These are phyloP conservation scores for Dendrobium officinale DNA, from an alignment of 106 monocot species.

Conservation along the genomic window DNA sequence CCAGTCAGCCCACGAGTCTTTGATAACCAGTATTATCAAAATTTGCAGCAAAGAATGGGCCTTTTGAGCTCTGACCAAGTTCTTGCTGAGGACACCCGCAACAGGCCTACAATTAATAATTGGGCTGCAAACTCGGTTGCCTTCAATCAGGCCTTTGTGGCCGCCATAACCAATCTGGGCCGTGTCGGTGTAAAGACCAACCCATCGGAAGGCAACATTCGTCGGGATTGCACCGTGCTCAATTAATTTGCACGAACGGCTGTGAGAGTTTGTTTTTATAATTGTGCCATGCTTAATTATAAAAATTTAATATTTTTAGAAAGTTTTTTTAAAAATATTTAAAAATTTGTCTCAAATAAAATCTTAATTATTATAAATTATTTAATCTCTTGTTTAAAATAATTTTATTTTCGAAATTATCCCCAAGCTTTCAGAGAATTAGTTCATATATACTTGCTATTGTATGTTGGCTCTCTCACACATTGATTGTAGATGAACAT, in stretches of 20 bases:
- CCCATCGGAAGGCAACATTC: constrained; percentile 26
- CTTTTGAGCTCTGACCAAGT: constrained; percentile 57
- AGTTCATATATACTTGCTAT: too few species aligned
- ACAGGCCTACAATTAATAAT: constrained; percentile 21
- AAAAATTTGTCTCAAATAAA: too few species aligned
- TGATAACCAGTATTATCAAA: constrained; percentile 71
- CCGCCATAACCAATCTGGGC: constrained; percentile 37
- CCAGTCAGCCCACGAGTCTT: constrained; percentile 44
- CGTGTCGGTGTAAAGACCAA: constrained; percentile 39
- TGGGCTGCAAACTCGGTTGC: constrained; percentile 15
- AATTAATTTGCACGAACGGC: constrained; percentile 13
- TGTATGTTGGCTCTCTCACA: too few species aligned
- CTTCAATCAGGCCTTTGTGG: constrained; percentile 33
- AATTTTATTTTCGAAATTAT: too few species aligned
- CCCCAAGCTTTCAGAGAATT: too few species aligned
- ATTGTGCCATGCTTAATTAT: constrained; percentile 31
- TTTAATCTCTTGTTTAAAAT: too few species aligned
- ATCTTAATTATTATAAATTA: too few species aligned
- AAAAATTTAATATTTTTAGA: too few species aligned
- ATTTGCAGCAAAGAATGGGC: constrained; percentile 58
- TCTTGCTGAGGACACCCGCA: constrained; percentile 30
- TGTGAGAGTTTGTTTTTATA: not conserved
- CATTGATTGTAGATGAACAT: too few species aligned
- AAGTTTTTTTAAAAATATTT: too few species aligned
- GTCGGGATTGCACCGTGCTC: constrained; percentile 22